phyloP scores from a whole-genome alignment of 352 stramenopile species.

The Phytophthora syringae region DNA sequence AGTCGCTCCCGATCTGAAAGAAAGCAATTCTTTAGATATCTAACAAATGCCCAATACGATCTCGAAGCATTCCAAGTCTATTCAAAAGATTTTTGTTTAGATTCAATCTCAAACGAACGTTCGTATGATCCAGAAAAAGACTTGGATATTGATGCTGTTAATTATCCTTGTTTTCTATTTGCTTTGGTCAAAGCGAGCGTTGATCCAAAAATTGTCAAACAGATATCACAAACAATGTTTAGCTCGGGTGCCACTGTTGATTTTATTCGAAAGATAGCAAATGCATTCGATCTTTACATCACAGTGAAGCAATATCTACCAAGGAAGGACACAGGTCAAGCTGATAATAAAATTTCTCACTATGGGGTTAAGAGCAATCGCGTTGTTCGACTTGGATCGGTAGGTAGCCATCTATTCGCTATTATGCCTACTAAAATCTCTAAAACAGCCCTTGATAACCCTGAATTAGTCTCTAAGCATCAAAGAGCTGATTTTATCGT shows the following conservation, averaged over 20 bases:
- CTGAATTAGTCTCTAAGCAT: constrained; percentile 27
- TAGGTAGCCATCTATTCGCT: constrained; percentile 34
- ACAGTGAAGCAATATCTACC: constrained; percentile 26
- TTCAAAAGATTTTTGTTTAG: constrained; percentile 2
- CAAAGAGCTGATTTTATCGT: constrained; percentile 31
- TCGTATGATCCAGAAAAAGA: constrained; percentile 13
- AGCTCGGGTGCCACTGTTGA: constrained; percentile 30
- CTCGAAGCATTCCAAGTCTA: constrained; percentile 32
- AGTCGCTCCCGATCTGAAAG: constrained; percentile 20
- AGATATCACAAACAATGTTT: constrained; percentile 39
- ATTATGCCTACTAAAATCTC: constrained; percentile 35
- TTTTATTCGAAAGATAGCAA: constrained; percentile 35
- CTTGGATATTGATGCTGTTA: constrained; percentile 1
- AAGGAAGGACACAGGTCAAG: constrained; percentile 15
- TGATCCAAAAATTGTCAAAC: constrained; percentile 16
- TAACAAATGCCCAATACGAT: constrained; percentile 28
- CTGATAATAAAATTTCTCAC: constrained; percentile 19
- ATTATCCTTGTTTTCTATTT: constrained; percentile 31
- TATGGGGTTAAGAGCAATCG: constrained; percentile 17
- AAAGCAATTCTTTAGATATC: constrained; percentile 41
- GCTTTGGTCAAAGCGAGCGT: constrained; percentile 24
- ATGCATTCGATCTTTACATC: constrained; percentile 29
- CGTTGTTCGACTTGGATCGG: constrained; percentile 22
- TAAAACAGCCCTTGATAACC: constrained; percentile 30
- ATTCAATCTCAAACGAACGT: constrained; percentile 4